Base-by-base conservation (phyloP, 305 asterid genomes). In the Solanum aculeatissimum region DNA sequence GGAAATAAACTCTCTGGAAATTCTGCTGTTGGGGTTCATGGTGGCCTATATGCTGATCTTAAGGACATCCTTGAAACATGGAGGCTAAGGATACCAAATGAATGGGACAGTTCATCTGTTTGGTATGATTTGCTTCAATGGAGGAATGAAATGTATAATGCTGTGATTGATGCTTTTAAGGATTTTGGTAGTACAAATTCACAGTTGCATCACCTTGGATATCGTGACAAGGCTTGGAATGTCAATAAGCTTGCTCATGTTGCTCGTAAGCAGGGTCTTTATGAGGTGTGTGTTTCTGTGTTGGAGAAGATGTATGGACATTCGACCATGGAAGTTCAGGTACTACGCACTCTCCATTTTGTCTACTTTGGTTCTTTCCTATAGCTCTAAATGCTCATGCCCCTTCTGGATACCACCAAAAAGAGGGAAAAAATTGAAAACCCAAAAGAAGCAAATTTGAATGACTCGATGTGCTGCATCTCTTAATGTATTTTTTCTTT, bases 271-370 rank as follows among this genome's bases (percentile, higher is more conserved):
- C 99, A 97, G 87, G 98, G 98, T n/a, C 89, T 97, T 65, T 84
- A 88, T 88, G 99, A 97, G 88, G 99, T 95, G 82, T 97, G 99
- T 86, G 99, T 97, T 87, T 91, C 95, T 83, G 91, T 97, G 83
- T 91, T 97, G 80, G 99, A 97, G 84, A 97, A 97, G 90, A 94
- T 97, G 99, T 97, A 97, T 87, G 99, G 99, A 63, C 99, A 97
- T 93, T 94, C 99, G 29, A 95, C 99, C 2, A 97, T 97, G 99
- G 99, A 97, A 93, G 99, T 95, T 87, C 99, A 97, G 99, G 99
- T 97, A 85, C 57, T 19, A 21, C 21, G 14, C 69, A 9, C 55
- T 14, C 21, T 51, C 65, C 60, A 51, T 77, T 19, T 53, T 53
- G 49, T 78, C 49, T 53, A 9, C 32, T 53, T 78, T 3, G 49